Percentiles rank a stretch among this genome's conserved stretches.
Evolutionary conservation across 2,329 filamentous ascomycete species (phyloP).

Genomic region (Knufia petricola): DNA sequence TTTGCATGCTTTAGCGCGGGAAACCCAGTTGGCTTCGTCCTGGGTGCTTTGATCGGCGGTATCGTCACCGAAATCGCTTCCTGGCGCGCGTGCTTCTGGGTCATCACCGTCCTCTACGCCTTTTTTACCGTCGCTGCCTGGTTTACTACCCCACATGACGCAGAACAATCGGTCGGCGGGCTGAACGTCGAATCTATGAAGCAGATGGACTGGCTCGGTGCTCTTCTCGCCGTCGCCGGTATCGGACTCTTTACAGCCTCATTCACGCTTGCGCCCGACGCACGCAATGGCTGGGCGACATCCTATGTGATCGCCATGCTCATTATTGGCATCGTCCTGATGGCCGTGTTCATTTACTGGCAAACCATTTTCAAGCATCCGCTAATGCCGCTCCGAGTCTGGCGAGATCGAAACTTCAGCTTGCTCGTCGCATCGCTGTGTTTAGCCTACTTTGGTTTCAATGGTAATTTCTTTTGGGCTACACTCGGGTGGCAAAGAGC

Average conservation of each 20-base stretch:
- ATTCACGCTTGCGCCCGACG: conserved; percentile 47
- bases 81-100: conserved; percentile 55
- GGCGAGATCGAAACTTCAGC: conserved; percentile 55
- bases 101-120: conserved; percentile 55
- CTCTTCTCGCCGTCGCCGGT: conserved; percentile 51
- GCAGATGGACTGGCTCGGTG: conserved; percentile 53
- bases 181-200: conserved; percentile 41
- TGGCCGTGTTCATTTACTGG: conserved; percentile 53
- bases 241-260: conserved; percentile 56
- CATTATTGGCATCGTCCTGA: conserved; percentile 47
- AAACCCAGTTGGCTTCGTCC: conserved; percentile 48
- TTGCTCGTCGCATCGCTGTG: conserved; percentile 50
- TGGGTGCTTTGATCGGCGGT: conserved; percentile 52
- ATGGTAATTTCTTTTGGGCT: conserved; percentile 52
- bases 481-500: conserved; percentile 56
- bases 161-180: conserved; percentile 35
- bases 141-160: conserved; percentile 53
- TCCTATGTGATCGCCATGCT: conserved; percentile 54
- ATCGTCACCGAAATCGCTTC: conserved; percentile 51
- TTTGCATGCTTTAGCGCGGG: conserved; percentile 55
- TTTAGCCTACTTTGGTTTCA: conserved; percentile 55
- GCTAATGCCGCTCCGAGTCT: conserved; percentile 41
- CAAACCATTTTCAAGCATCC: conserved; percentile 45
- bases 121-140: conserved; percentile 48
- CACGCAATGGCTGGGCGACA: conserved; percentile 53